These are phyloP conservation scores for Marchantia paleacea DNA, from an alignment of 225 moss, liverwort and hornwort genomes.

Conservation along the genomic window DNA sequence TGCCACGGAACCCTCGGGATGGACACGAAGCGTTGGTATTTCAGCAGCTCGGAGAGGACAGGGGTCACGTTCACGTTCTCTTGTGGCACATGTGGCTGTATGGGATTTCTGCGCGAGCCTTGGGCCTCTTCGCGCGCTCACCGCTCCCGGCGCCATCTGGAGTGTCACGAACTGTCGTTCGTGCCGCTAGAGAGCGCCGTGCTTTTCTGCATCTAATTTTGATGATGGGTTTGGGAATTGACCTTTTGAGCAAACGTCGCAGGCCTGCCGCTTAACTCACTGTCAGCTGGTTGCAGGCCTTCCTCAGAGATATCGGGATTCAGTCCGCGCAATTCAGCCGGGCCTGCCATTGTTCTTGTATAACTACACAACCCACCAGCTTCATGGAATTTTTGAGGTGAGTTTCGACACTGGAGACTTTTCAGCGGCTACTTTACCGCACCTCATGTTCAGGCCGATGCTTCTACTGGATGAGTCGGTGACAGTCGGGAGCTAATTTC, in stretches of 20 bases:
- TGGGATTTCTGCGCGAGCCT: neutral
- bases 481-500: neutral
- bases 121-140: neutral
- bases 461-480: too few species aligned
- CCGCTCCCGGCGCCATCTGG: neutral
- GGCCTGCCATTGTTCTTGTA: slow-evolving; percentile 98
- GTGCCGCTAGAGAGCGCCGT: neutral
- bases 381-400: slow-evolving; percentile 99
- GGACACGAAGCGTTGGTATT: neutral
- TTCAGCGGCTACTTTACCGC: too few species aligned
- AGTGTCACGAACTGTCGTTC: neutral
- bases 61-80: neutral
- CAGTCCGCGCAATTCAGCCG: slow-evolving; percentile 97
- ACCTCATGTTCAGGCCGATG: too few species aligned
- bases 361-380: slow-evolving; percentile 99
- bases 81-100: neutral
- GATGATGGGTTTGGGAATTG: neutral
- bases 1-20: neutral
- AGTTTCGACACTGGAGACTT: slow-evolving; percentile 8
- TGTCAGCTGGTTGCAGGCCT: slow-evolving; percentile 55
- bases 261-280: neutral
- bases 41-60: neutral
- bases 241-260: neutral
- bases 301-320: slow-evolving; percentile 95
- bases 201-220: neutral